These are phyloP conservation scores for Trifolium subterraneum DNA, from an alignment of 306 rosid species.

Conservation along the genomic window DNA sequence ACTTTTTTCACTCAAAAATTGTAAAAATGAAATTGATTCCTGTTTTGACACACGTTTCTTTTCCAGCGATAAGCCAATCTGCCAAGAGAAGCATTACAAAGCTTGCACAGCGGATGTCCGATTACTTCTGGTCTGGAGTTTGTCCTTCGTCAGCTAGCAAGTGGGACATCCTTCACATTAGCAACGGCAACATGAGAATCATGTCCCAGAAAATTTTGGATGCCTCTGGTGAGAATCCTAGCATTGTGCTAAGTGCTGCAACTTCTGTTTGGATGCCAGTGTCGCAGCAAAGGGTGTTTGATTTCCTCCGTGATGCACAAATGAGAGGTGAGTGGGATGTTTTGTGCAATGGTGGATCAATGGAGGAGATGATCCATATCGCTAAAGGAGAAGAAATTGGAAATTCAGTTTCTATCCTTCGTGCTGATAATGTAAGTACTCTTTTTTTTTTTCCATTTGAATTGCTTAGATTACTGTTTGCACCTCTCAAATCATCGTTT, in stretches of 20 bases:
- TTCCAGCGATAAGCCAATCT: slow-evolving; percentile 48
- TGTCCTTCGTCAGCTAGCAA: slow-evolving; percentile 21
- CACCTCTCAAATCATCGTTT: too few species aligned
- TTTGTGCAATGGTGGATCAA: slow-evolving; percentile 54
- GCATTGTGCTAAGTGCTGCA: slow-evolving; percentile 75
- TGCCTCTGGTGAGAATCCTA: slow-evolving; percentile 65
- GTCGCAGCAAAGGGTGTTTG: slow-evolving; percentile 61
- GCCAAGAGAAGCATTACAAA: slow-evolving; percentile 66
- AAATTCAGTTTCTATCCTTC: slow-evolving; percentile 72
- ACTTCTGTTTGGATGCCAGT: slow-evolving; percentile 81
- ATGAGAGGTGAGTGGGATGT: slow-evolving; percentile 76
- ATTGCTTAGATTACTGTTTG: neutral
- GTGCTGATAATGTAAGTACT: slow-evolving; percentile 57
- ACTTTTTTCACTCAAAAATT: neutral
- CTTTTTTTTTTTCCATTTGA: neutral
- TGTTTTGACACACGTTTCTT: too few species aligned
- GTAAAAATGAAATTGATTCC: slow-evolving; percentile 32
- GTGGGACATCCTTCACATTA: slow-evolving; percentile 24
- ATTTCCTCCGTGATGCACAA: slow-evolving; percentile 60
- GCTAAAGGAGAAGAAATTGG: slow-evolving; percentile 61
- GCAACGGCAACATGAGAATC: slow-evolving; percentile 59
- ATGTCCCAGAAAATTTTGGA: slow-evolving; percentile 61
- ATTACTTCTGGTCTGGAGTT: too few species aligned
- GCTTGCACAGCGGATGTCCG: too few species aligned
- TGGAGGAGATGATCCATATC: slow-evolving; percentile 66